phyloP scores from a whole-genome alignment of 768 basidiomycete genomes.

The Auriscalpium orientale region DNA sequence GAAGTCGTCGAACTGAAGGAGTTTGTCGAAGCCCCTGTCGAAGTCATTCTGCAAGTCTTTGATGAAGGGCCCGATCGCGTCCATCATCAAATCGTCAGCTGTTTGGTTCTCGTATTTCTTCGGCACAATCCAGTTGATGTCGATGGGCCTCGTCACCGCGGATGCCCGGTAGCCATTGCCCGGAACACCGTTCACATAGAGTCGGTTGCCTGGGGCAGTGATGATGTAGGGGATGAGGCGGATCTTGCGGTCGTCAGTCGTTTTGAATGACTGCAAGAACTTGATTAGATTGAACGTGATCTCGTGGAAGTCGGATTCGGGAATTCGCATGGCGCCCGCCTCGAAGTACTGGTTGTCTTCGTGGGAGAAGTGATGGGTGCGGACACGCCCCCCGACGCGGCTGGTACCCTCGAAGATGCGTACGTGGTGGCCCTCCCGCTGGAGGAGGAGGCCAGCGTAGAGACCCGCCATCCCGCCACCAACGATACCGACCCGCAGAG shows the following conservation, averaged over 20 bases:
- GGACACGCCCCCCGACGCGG: conserved; percentile 13
- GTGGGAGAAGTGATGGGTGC: conserved; percentile 13
- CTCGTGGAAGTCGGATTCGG: conserved; percentile 9
- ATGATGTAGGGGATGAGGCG: conserved; percentile 12
- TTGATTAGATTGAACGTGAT: conserved; percentile 2
- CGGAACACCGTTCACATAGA: conserved; percentile 10
- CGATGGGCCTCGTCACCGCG: conserved; percentile 2
- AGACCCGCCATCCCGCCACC: conserved; percentile 13
- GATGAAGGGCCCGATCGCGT: conserved; percentile 9
- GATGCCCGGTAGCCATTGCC: not conserved
- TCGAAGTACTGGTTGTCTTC: conserved; percentile 15
- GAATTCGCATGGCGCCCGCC: conserved; percentile 18
- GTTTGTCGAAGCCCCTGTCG: conserved; percentile 7
- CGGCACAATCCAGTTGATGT: conserved; percentile 7
- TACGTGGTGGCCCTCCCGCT: conserved; percentile 6
- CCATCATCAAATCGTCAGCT: conserved; percentile 10
- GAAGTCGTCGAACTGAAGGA: conserved; percentile 15
- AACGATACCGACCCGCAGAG: conserved; percentile 1
- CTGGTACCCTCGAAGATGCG: conserved; percentile 11
- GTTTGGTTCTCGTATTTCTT: conserved; percentile 3
- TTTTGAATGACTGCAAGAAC: not conserved
- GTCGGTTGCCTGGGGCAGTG: conserved; percentile 9
- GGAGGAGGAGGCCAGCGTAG: conserved; percentile 11
- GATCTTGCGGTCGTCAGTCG: conserved; percentile 5
- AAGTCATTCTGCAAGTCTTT: conserved; percentile 9